Percentiles rank a stretch among this genome's conserved stretches.
These are phyloP conservation scores for Lablab purpureus DNA, from an alignment of 306 rosid species.

Conservation along the genomic window DNA sequence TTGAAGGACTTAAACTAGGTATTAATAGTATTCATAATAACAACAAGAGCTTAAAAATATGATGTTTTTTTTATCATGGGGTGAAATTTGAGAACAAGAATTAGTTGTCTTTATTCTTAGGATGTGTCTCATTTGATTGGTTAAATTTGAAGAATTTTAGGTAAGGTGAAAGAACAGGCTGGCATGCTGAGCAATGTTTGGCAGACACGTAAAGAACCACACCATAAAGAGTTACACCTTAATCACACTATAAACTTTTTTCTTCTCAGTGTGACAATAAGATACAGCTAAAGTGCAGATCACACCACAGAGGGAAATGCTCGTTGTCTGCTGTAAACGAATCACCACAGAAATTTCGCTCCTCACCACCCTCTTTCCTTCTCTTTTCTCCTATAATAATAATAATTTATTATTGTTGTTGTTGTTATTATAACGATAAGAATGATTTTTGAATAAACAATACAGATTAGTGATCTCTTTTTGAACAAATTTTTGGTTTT, in stretches of 20 bases:
- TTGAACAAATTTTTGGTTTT: too few species aligned
- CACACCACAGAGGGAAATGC: slow-evolving; percentile 52
- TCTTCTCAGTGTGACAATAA: slow-evolving; percentile 50
- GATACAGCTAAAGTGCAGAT: slow-evolving; percentile 64
- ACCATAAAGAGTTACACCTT: neutral
- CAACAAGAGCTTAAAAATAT: slow-evolving; percentile 1
- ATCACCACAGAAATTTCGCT: slow-evolving; percentile 49
- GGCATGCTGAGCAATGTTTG: slow-evolving; percentile 39
- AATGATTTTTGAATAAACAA: neutral
- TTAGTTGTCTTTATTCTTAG: slow-evolving; percentile 26
- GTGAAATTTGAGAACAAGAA: slow-evolving; percentile 15
- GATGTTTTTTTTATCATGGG: slow-evolving; percentile 1
- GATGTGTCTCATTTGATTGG: slow-evolving; percentile 28
- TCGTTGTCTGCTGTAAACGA: slow-evolving; percentile 47
- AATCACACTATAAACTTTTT: neutral
- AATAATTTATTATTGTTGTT: too few species aligned
- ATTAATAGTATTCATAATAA: slow-evolving; percentile 42
- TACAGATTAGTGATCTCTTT: too few species aligned
- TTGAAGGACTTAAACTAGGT: slow-evolving; percentile 47
- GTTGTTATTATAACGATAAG: too few species aligned
- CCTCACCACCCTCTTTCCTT: neutral
- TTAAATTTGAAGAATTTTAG: neutral
- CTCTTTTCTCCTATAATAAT: neutral
- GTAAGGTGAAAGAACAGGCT: slow-evolving; percentile 28
- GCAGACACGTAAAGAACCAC: slow-evolving; percentile 28